Evolutionary conservation across 306 rosid genomes (phyloP), one percentile per base, ranked within the genome.

Genomic region (Rubus parviflorus): DNA sequence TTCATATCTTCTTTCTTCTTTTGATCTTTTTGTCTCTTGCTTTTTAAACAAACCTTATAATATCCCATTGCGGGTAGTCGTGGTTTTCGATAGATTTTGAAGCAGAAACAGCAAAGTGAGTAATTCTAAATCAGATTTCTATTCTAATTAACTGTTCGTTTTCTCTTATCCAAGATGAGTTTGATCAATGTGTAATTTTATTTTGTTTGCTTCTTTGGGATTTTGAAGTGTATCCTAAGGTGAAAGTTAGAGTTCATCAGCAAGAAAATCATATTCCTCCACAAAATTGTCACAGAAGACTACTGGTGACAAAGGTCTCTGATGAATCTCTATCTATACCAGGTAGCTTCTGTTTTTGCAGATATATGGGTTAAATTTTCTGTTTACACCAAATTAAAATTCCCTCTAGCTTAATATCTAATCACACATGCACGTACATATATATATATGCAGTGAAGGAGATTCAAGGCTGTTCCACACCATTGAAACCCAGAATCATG

Each of bases 201-300:
- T 38, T 40, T 3, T 72, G 40, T 19, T 69, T n/a, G n/a, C 35
- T 30, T 30, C 35, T 54, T 41, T 58, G 51, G 62, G 52, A 37
- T 80, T 68, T 56, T 75, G 57, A 80, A 88, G 92, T 90, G 90
- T 75, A 86, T 83, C 88, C 90, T 8, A 83, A 72, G 58, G 83
- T 78, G 77, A 88, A 76, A 76, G 92, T 86, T 77, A 90, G 78
- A 58, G 60, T 52, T 8, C 13, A 79, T 56, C 84, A 84, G 10
- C 76, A 77, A 77, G 86, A 88, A 52, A 87, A 83, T 35, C 10
- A 57, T 56, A 40, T 66, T 71, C 77, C 72, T 65, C 74, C 76
- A 0, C 68, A 72, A 81, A 74, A 51, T 73, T 71, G 76, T 57
- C 66, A 65, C 47, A 87, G 72, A 75, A 54, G 68, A 45, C 57